These are phyloP conservation scores for Globisporangium orthogonon DNA, from an alignment of 352 stramenopile species.

Conservation along the genomic window DNA sequence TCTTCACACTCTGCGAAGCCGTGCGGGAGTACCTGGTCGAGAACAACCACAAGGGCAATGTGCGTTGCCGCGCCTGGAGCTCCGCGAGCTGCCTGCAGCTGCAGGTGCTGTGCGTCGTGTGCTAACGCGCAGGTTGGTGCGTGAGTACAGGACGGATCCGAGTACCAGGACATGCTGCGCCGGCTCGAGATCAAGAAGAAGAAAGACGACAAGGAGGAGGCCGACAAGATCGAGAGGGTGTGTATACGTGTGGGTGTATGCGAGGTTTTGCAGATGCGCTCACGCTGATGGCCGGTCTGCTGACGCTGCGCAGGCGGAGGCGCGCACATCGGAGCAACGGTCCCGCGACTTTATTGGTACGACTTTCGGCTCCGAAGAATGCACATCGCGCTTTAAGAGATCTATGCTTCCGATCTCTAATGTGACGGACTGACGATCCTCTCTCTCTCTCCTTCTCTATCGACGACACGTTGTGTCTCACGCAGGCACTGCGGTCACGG, in stretches of 20 bases:
- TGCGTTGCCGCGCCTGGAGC: conserved; percentile 18
- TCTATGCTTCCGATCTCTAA: too few species aligned
- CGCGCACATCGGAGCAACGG: conserved; percentile 5
- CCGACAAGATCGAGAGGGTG: conserved; percentile 37
- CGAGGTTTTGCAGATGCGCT: not conserved
- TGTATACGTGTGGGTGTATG: not conserved
- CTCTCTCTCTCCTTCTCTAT: not conserved
- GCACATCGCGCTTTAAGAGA: too few species aligned
- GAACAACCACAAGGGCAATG: conserved; percentile 83
- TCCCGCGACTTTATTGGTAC: conserved; percentile 14
- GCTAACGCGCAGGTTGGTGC: not conserved
- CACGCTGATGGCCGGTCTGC: not conserved
- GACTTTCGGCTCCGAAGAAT: not conserved
- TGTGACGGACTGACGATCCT: too few species aligned
- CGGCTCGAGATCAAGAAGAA: conserved; percentile 79
- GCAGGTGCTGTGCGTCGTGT: not conserved
- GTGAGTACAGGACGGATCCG: conserved; percentile 61
- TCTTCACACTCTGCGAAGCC: conserved; percentile 81
- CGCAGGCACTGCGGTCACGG: conserved; percentile 69
- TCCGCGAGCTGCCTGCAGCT: not conserved
- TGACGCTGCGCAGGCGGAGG: conserved; percentile 4
- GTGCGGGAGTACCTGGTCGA: conserved; percentile 83
- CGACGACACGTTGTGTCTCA: too few species aligned
- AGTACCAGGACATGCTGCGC: conserved; percentile 87
- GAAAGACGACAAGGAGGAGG: conserved; percentile 63